Conservation (phyloP, 352 stramenopile genomes). For the Globisporangium echinulatum region DNA sequence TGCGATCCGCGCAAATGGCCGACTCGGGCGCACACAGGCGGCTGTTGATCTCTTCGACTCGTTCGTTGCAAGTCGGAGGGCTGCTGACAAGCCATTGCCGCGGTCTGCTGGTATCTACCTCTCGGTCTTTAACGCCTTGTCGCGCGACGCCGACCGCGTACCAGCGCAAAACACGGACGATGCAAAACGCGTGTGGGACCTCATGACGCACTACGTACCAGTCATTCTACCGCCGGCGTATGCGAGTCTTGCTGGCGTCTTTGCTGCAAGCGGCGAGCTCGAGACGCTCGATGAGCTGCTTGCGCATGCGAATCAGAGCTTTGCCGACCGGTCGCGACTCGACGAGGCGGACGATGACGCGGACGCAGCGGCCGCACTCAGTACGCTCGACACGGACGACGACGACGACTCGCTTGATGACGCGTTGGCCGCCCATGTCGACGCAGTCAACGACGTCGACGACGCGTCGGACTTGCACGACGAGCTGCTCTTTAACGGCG, state of each 20-base stretch:
- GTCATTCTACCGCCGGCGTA: slow-evolving; percentile 67
- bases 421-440: slow-evolving; percentile 18
- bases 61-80: slow-evolving; percentile 43
- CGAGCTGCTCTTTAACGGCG: slow-evolving; percentile 64
- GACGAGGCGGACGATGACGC: slow-evolving; percentile 5
- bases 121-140: slow-evolving; percentile 79
- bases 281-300: slow-evolving; percentile 61
- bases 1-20: slow-evolving; percentile 65
- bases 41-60: slow-evolving; percentile 68
- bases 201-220: slow-evolving; percentile 63
- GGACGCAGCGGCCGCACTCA: background rate
- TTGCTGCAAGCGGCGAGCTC: slow-evolving; percentile 69
- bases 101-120: slow-evolving; percentile 58
- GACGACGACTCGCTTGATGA: slow-evolving; percentile 20
- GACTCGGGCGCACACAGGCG: slow-evolving; percentile 52
- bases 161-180: slow-evolving; percentile 62
- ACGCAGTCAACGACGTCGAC: slow-evolving; percentile 20
- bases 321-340: slow-evolving; percentile 18
- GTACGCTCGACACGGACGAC: slow-evolving; percentile 6
- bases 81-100: slow-evolving; percentile 18
- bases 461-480: slow-evolving; percentile 30
- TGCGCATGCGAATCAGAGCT: slow-evolving; percentile 39
- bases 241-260: slow-evolving; percentile 75
- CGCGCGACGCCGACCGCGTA: slow-evolving; percentile 51
- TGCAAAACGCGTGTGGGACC: slow-evolving; percentile 65